Conservation (phyloP, 169 alveolate species). For the Plasmodium cynomolgi region DNA sequence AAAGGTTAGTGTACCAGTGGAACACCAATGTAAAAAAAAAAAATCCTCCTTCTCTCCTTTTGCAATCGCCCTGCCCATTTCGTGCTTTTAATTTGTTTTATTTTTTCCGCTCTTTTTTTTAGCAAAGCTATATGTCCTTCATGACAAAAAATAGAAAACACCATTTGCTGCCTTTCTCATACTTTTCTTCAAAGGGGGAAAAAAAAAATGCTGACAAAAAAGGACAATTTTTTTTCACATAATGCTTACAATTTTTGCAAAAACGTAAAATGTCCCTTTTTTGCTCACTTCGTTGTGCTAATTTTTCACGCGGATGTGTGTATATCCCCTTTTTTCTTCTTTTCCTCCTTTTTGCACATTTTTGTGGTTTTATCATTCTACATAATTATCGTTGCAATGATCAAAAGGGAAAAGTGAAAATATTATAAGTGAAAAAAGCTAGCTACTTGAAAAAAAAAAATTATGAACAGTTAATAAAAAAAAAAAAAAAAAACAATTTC, state of each 20-base stretch:
- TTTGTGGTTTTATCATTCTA: not conserved
- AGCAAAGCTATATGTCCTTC: not conserved
- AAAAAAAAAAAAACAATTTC: not conserved
- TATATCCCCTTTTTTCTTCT: conserved; percentile 10
- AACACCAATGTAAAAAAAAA: not conserved
- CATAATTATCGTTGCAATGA: not conserved
- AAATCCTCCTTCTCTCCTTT: not conserved
- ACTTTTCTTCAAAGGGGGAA: not conserved
- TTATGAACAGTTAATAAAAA: not conserved
- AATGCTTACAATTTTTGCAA: not conserved
- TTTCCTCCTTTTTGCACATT: not conserved
- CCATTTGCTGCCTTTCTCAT: not conserved
- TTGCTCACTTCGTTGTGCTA: not conserved
- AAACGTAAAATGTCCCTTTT: conserved; percentile 1
- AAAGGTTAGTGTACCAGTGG: not conserved
- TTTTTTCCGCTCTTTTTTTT: not conserved
- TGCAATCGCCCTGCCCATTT: not conserved
- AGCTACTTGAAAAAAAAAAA: not conserved
- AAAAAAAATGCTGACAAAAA: not conserved
- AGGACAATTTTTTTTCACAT: not conserved
- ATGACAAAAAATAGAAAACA: not conserved
- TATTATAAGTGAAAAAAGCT: not conserved
- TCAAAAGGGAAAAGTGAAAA: not conserved
- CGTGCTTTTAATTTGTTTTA: not conserved
- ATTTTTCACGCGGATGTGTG: conserved; percentile 2